phyloP scores from a whole-genome alignment of 441 rosid species.

The Melastoma candidum region DNA sequence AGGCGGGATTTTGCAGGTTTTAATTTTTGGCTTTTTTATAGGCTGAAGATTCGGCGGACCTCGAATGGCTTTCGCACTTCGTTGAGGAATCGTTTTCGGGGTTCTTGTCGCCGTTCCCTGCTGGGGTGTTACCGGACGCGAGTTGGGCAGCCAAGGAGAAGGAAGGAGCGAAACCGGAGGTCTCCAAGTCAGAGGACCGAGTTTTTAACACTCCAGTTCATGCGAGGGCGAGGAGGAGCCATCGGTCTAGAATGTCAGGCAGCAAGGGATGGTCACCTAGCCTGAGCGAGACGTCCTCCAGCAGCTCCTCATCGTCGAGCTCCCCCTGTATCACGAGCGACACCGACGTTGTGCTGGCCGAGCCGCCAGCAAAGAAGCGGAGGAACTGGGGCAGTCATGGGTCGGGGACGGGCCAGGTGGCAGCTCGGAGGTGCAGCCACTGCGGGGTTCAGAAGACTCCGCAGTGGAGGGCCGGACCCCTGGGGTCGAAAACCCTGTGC shows the following conservation, averaged over 20 bases:
- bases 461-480: constrained; percentile 94
- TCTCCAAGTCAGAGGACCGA: background rate
- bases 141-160: constrained; percentile 4
- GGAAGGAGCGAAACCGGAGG: constrained; percentile 3
- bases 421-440: constrained; percentile 68
- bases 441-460: constrained; percentile 94
- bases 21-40: constrained; percentile 7
- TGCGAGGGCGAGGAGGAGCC: constrained; percentile 49
- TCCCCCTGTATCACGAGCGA: constrained; percentile 33
- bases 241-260: constrained; percentile 49
- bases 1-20: constrained; percentile 11
- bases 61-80: constrained; percentile 87
- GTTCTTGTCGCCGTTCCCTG: constrained; percentile 40
- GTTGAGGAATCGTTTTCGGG: constrained; percentile 79
- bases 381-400: constrained; percentile 28
- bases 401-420: constrained; percentile 15
- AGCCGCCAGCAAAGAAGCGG: constrained; percentile 30
- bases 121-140: constrained; percentile 22
- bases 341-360: constrained; percentile 18
- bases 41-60: constrained; percentile 64
- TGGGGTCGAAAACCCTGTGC: constrained; percentile 82
- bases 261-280: constrained; percentile 52
- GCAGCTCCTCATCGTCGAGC: constrained; percentile 32
- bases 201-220: constrained; percentile 46
- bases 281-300: constrained; percentile 42